Base-by-base conservation (phyloP, 2,329 filamentous ascomycete genomes). In the Fusarium circinatum region DNA sequence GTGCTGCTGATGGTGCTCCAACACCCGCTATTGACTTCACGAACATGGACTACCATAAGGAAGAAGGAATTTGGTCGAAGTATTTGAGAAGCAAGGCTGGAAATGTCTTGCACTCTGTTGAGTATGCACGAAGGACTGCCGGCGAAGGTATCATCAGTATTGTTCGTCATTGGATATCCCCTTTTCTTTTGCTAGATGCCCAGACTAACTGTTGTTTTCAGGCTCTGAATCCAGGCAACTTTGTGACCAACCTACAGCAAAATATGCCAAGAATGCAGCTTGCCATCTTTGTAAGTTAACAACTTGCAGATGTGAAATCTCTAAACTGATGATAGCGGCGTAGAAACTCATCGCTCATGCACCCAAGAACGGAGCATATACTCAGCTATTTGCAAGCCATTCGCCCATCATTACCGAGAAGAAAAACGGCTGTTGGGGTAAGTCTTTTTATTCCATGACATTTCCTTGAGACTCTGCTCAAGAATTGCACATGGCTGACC, bases 251-350 rank as follows among this genome's bases (percentile, higher is more conserved):
- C 34, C 51, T 54, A 10, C 51, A 54, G 12, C 34, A 54, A 5
- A 54, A 54, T 0, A 54, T 54, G 34, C 51, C 51, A 0, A 54
- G 34, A 1, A 28, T 54, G 10, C 51, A 39, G 20, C 51, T 54
- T n/a, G 51, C 51, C 4, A 54, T 54, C 24, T 39, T 54, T 0
- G 51, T 54, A 14, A 54, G 51, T 39, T 4, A 5, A 5, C 11
- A 0, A 0, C 11, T 22, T 8, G 14, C 3, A 39, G 3, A 13
- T 7, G 4, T 9, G 0, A 0, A 10, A 15, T 9, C 8, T 17
- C 0, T 1, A n/a, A 0, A n/a, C 20, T 38, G 5, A 54, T 5
- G 5, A 0, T n/a, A 17, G 14, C 0, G 8, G 5, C 6, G 0
- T 17, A 54, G 51, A 39, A 38, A 54, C 34, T 54, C 5, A 54